These are phyloP conservation scores for Raffaelea deltoideospora DNA, from an alignment of 2,329 filamentous ascomycete genomes.

Conservation along the genomic window DNA sequence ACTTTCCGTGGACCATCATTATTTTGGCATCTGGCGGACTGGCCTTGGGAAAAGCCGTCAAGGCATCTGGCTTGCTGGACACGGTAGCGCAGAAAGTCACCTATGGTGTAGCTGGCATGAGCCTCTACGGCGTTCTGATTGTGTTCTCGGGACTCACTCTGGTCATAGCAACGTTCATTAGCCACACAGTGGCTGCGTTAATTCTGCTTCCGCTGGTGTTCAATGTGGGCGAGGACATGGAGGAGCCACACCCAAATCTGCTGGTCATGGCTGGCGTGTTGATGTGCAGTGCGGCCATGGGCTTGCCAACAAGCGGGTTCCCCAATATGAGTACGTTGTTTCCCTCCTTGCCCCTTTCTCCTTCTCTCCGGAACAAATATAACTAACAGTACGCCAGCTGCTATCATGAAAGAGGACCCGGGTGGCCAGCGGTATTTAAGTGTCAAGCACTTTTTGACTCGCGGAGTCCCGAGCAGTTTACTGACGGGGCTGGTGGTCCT, in stretches of 20 bases:
- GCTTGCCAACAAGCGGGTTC: conserved; percentile 85
- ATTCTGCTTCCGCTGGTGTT: conserved; percentile 87
- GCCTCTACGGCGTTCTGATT: conserved; percentile 71
- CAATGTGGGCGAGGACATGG: conserved; percentile 73
- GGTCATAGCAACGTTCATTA: conserved; percentile 94
- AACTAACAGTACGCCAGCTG: conserved; percentile 43
- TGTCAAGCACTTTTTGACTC: conserved; percentile 86
- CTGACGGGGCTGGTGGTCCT: conserved; percentile 71
- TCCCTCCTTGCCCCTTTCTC: conserved; percentile 12
- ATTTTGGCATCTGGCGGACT: conserved; percentile 90
- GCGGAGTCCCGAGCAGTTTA: conserved; percentile 79
- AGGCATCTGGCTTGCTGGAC: conserved; percentile 79
- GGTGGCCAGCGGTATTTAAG: conserved; percentile 83
- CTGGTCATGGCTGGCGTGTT: conserved; percentile 89
- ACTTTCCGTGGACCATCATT: conserved; percentile 99
- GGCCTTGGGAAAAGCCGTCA: conserved; percentile 85
- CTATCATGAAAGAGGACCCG: conserved; percentile 97
- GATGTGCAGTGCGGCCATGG: conserved; percentile 98
- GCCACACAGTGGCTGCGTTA: conserved; percentile 86
- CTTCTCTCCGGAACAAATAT: no score
- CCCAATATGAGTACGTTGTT: conserved; percentile 92
- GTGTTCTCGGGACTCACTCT: conserved; percentile 76
- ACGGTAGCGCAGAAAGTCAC: conserved; percentile 74
- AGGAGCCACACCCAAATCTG: conserved; percentile 80
- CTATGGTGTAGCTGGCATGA: conserved; percentile 55